These are phyloP conservation scores for Didymella lethalis DNA, from an alignment of 2,329 filamentous ascomycete genomes.

Conservation along the genomic window DNA sequence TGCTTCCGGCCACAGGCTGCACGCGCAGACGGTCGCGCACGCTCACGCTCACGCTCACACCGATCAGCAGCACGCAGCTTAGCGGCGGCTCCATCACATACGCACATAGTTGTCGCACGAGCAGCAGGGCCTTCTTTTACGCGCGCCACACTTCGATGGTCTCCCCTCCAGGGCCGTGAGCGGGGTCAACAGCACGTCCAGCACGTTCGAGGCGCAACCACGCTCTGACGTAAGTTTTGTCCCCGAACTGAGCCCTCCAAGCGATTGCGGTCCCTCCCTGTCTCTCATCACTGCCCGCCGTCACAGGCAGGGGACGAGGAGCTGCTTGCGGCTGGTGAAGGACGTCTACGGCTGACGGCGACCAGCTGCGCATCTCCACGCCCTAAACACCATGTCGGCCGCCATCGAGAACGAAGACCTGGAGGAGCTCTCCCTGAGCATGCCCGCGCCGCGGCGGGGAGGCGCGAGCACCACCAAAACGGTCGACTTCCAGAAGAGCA, in stretches of 20 bases:
- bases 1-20: neutral
- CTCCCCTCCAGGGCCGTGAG: slow-evolving; percentile 14
- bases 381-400: slow-evolving; percentile 46
- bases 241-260: neutral
- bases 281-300: neutral
- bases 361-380: slow-evolving; percentile 10
- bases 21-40: slow-evolving; percentile 10
- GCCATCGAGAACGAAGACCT: slow-evolving; percentile 78
- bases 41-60: slow-evolving; percentile 1
- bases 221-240: slow-evolving; percentile 22
- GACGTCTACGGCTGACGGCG: slow-evolving; percentile 5
- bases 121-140: slow-evolving; percentile 1
- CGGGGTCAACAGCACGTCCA: slow-evolving; percentile 19
- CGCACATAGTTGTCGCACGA: slow-evolving; percentile 11
- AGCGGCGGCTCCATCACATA: neutral
- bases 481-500: slow-evolving; percentile 46
- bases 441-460: slow-evolving; percentile 68
- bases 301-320: slow-evolving; percentile 3
- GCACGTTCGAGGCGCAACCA: slow-evolving; percentile 12
- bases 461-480: slow-evolving; percentile 42
- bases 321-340: too few species aligned
- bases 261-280: slow-evolving; percentile 3
- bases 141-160: slow-evolving; percentile 14
- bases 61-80: slow-evolving; percentile 9
- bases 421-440: slow-evolving; percentile 72